Base-by-base conservation (phyloP, 2,329 filamentous ascomycete genomes). In the Amauroascus verrucosus region DNA sequence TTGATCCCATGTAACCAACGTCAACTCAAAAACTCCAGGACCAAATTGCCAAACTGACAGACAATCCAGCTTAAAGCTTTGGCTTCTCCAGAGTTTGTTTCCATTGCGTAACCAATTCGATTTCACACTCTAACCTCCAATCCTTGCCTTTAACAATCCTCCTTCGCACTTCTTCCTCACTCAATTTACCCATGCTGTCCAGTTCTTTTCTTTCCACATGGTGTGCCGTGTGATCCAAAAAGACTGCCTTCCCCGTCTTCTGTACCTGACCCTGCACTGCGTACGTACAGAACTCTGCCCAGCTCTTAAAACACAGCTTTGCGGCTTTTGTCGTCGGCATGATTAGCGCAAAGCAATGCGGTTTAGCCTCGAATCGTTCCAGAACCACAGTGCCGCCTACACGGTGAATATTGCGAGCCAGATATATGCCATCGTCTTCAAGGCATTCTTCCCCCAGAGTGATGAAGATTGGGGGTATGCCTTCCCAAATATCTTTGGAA, bases 341-440 rank as follows among this genome's bases (percentile, higher is more conserved):
- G 1, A 86, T 58, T 57, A 81, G 61, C 0, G 77, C 79, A 63
- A 88, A 73, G 48, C 71, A 72, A 55, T 75, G 72, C 8, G 72
- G 72, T 68, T 73, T 72, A 8, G 71, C 72, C 54, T 75, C 72
- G 47, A 70, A 73, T 45, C 68, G 67, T 45, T 73, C 67, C 5
- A 71, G 63, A 2, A 69, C 57, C 8, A 72, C 65, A 0, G 65
- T 56, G 3, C 62, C 67, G 22, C 70, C 71, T 7, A 60, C 67
- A 14, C 64, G 61, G 54, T 71, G 64, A 28, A 73, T 62, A 26
- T 67, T 69, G 18, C 71, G 67, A 2, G 72, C 70, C 1, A 71
- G 47, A 5, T 73, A 58, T 0, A 70, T 58, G 8, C 59, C 65
- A 53, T 74, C 72, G 48, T 75, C 72, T 5, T 70, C 57, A 5